These are phyloP conservation scores for Marasmius fiardii DNA, from an alignment of 1,284 basidiomycete species.

Conservation along the genomic window DNA sequence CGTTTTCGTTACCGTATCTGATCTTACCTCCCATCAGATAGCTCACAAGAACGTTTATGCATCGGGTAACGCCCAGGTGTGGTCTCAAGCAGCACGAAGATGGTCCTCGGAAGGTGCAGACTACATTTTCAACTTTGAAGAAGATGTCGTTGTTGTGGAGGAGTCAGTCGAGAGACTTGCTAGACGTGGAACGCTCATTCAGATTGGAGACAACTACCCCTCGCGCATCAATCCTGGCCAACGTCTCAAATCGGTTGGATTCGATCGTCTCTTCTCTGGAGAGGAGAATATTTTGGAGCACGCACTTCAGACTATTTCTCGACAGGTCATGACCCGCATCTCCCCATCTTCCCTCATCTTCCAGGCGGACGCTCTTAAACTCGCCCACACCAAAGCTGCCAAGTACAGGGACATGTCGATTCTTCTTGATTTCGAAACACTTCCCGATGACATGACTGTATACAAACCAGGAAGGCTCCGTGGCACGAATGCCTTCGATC, in stretches of 20 bases:
- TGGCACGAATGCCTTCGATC: not conserved
- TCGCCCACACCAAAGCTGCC: not conserved
- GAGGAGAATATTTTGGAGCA: not conserved
- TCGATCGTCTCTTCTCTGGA: not conserved
- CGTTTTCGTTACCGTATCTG: not conserved
- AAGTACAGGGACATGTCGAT: not conserved
- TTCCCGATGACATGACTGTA: not conserved
- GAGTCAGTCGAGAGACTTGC: constrained; percentile 1
- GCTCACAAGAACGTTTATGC: not conserved
- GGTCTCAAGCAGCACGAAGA: not conserved
- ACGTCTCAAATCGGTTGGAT: not conserved
- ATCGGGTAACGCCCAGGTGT: not conserved
- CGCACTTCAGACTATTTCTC: not conserved
- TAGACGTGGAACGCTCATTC: not conserved
- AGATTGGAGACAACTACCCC: not conserved
- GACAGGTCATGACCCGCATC: constrained; percentile 1
- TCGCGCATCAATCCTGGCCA: not conserved
- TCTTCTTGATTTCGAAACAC: not conserved
- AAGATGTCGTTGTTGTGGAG: not conserved
- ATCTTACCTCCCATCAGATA: not conserved
- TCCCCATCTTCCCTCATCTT: not conserved
- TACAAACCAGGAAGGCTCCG: not conserved
- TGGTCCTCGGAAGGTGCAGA: not conserved
- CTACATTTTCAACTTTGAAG: constrained; percentile 4
- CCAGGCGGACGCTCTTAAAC: not conserved